A percentile compares a stretch with the other conserved stretches of the same genome.
These are phyloP conservation scores for Microglena sp. DNA, from an alignment of 139 green algal species.

Conservation along the genomic window DNA sequence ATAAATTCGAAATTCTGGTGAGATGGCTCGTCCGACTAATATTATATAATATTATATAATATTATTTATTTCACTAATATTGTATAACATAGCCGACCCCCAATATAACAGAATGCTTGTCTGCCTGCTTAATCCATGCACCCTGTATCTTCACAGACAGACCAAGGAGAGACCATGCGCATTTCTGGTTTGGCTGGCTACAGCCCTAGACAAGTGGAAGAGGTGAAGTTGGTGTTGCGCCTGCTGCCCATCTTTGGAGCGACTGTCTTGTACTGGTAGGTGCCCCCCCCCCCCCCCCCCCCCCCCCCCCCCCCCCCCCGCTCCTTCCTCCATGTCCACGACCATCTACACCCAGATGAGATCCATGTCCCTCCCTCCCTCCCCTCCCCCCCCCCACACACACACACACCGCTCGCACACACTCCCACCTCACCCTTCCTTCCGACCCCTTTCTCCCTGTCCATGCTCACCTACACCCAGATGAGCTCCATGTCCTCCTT, in stretches of 20 bases:
- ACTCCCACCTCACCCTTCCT: not conserved
- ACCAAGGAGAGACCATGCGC: conserved; percentile 29
- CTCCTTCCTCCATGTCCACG: conserved; percentile 18
- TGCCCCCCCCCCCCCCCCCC: not conserved
- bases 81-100: too few species aligned
- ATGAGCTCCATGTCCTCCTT: conserved; percentile 75
- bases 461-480: conserved; percentile 79
- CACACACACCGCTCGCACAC: not conserved
- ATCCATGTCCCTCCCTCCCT: conserved; percentile 46
- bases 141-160: too few species aligned
- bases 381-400: not conserved
- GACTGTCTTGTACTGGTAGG: conserved; percentile 78
- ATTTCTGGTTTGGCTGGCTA: conserved; percentile 29
- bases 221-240: conserved; percentile 86
- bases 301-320: not conserved
- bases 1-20: too few species aligned
- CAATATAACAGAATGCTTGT: too few species aligned
- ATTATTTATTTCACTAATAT: too few species aligned
- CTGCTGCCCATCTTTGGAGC: conserved; percentile 84
- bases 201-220: conserved; percentile 66
- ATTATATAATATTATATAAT: too few species aligned
- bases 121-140: too few species aligned
- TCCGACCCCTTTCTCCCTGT: not conserved
- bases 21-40: too few species aligned
- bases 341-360: conserved; percentile 88